Base-by-base conservation (phyloP, 2,329 filamentous ascomycete genomes). In the Amylocarpus encephaloides region DNA sequence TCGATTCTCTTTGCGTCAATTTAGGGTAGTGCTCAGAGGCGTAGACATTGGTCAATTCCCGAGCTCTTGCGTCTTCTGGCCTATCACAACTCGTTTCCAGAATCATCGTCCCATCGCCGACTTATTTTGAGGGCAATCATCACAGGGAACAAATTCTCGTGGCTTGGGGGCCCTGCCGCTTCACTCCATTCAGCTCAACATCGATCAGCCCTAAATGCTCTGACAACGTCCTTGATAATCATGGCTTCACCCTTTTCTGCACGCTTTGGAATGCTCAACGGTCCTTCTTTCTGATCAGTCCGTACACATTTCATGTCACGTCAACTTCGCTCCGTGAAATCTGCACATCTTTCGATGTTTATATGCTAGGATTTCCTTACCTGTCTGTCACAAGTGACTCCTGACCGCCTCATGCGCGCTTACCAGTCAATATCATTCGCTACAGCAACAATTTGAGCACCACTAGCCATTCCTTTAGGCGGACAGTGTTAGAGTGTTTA, bases 21-120 rank as follows among this genome's bases (percentile, higher is more conserved):
- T 36, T 36, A 16, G 38, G 38, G 38, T 16, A 5, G 38, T 13
- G 11, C 10, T 26, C 12, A 29, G 40, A n/a, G 40, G 19, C 22
- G 30, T 30, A 5, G 35, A n/a, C 16, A 51, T 51, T 51, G 49
- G 49, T 34, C 49, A 51, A 48, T 51, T 51, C 49, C n/a, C 49
- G 49, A 51, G 49, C 36, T 18, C 10, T n/a, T 7, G 12, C 9
- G 5, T 12, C 18, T 18, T 11, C 18, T 18, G 36, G 43, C 43
- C 43, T 46, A 38, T 19, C 44, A 47, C 26, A 7, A 38, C 13
- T 16, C 44, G 15, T 26, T 26, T 26, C 22, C 22, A 26, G 22
- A 26, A 26, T 29, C n/a, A 29, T 32, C 11, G 19, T 47, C 44
- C 15, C 44, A 26, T 26, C 22, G 22, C 22, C 22, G 22, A 26